A percentile compares a stretch with the other conserved stretches of the same genome.
phyloP scores from a whole-genome alignment of 1,139 yeast genomes.

The Suhomyces yuchorum region DNA sequence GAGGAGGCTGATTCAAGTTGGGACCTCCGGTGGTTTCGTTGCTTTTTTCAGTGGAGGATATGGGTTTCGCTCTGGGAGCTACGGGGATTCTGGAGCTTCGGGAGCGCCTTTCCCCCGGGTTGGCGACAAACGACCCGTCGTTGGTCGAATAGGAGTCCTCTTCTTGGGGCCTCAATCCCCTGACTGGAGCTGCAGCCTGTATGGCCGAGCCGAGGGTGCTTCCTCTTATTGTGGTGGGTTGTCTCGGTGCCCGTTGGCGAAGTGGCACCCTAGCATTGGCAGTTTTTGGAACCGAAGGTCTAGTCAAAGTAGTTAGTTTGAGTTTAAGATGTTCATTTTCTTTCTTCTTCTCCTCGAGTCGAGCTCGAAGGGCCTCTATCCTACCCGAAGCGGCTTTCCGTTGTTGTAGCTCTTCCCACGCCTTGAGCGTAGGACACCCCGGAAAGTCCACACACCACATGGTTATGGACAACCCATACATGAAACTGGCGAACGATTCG shows the following conservation, averaged over 20 bases:
- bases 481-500: slow-evolving; percentile 62
- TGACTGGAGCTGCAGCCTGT: not conserved
- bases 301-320: slow-evolving; percentile 18
- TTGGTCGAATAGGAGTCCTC: slow-evolving; percentile 27
- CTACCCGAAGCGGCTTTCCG: slow-evolving; percentile 31
- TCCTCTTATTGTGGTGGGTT: not conserved
- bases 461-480: slow-evolving; percentile 63
- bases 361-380: slow-evolving; percentile 25
- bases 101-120: slow-evolving; percentile 17
- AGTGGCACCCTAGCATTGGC: not conserved
- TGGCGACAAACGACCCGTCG: slow-evolving; percentile 28
- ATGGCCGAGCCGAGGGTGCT: not conserved
- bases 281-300: not conserved
- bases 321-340: slow-evolving; percentile 32
- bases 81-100: slow-evolving; percentile 20
- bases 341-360: slow-evolving; percentile 25
- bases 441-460: slow-evolving; percentile 69
- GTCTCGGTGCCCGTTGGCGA: slow-evolving; percentile 1
- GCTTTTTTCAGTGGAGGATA: not conserved
- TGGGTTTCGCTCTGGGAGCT: slow-evolving; percentile 12
- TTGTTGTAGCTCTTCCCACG: slow-evolving; percentile 35
- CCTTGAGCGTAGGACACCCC: slow-evolving; percentile 40
- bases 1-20: slow-evolving; percentile 47
- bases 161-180: not conserved
- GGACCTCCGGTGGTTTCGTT: slow-evolving; percentile 25